Evolutionary conservation across 345 rosid species (phyloP), one percentile per base, ranked within the genome.

Genomic region (Fremontodendron californicum): DNA sequence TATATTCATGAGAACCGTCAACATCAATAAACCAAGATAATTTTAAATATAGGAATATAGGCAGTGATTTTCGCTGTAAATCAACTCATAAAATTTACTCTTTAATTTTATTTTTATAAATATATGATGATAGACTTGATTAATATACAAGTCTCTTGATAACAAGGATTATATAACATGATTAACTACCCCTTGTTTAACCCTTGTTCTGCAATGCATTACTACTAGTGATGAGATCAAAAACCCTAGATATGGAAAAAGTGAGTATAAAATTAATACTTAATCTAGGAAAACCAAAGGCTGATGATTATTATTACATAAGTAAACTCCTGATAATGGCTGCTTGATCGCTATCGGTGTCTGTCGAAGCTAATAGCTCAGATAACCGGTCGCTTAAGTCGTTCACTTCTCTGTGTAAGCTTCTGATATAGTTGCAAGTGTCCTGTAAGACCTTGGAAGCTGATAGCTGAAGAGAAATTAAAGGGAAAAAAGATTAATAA

Each of bases 251-350:
- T 9, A 54, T 54, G 57, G 25, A 52, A 52, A 52, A n/a, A 52
- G 9, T 7, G 7, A 19, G n/a, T n/a, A n/a, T n/a, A n/a, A n/a
- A n/a, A n/a, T n/a, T 52, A 12, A 16, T 60, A 27, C 12, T n/a
- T 57, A n/a, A n/a, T 60, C 35, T 60, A 4, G 37, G 37, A 29
- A 49, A 69, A 65, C 16, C 7, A 29, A 42, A 45, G n/a, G 12
- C 27, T 42, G 52, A 9, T 74, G 11, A 79, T 77, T 86, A 82
- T 74, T 19, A 79, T 77, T 86, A 82, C 89, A 76, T 79, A 74
- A 92, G 88, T 85, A 94, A 87, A 81, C 93, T 91, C 90, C 98
- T 90, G 80, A 94, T 92, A 40, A 94, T 88, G 79, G 92, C 92
- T 19, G 96, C 97, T 54, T 94, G 93, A 39, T 90, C 90, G 55